A percentile compares a stretch with the other conserved stretches of the same genome.
phyloP scores from a whole-genome alignment of 768 basidiomycete genomes.

The Cystobasidium ongulense region DNA sequence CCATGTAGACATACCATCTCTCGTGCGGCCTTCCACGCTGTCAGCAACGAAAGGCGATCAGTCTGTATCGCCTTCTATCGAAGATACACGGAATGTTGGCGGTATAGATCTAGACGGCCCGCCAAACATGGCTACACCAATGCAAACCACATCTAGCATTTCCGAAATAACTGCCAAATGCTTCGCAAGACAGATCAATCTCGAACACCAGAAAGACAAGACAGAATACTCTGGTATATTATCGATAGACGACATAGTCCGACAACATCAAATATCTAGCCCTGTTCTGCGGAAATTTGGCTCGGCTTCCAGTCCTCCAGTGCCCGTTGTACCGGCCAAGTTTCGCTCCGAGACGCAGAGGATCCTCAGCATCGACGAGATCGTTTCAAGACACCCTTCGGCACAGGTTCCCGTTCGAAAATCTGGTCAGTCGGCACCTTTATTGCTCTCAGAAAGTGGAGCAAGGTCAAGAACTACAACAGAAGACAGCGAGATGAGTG shows the following conservation, averaged over 20 bases:
- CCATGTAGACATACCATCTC: neutral
- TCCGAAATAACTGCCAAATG: neutral
- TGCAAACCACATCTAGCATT: neutral
- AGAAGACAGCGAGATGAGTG: neutral
- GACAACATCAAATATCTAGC: neutral
- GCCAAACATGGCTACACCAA: neutral
- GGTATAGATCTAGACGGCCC: too few species aligned
- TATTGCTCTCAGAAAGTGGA: constrained; percentile 30
- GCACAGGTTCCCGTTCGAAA: constrained; percentile 25
- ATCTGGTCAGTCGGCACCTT: constrained; percentile 33
- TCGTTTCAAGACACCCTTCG: constrained; percentile 39
- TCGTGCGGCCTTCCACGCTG: too few species aligned
- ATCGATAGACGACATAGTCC: constrained; percentile 8
- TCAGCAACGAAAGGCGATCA: too few species aligned
- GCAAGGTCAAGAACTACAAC: neutral
- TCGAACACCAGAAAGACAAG: neutral
- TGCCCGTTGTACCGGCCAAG: constrained; percentile 5
- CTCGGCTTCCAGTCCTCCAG: constrained; percentile 9
- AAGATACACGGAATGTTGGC: too few species aligned
- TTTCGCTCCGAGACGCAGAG: neutral
- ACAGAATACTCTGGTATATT: neutral
- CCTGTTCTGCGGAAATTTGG: neutral
- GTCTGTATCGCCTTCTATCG: too few species aligned
- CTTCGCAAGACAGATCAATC: neutral
- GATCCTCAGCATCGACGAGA: constrained; percentile 43